These are phyloP conservation scores for Castanospermum australe DNA, from an alignment of 306 rosid genomes.

Conservation along the genomic window DNA sequence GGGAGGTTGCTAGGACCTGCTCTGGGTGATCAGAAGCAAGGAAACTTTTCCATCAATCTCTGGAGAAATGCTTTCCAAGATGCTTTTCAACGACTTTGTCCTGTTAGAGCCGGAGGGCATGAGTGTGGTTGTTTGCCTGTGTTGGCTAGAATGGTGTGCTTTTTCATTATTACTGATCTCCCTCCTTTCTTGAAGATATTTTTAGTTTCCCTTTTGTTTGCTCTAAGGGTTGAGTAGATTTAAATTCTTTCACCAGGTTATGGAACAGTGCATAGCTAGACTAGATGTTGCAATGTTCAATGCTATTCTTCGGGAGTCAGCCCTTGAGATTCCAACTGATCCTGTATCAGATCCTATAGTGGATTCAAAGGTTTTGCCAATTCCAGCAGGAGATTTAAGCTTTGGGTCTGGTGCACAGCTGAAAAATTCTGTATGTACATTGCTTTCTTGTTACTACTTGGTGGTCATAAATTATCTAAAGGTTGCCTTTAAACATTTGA, in stretches of 20 bases:
- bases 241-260: constrained; percentile 60
- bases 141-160: constrained; percentile 73
- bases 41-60: constrained; percentile 70
- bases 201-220: constrained; percentile 9
- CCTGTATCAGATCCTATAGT: constrained; percentile 94
- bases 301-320: constrained; percentile 95
- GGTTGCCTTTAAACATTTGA: not conserved
- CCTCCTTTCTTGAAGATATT: constrained; percentile 8
- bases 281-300: constrained; percentile 96
- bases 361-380: constrained; percentile 90
- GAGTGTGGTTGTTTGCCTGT: constrained; percentile 96
- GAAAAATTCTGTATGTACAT: constrained; percentile 74
- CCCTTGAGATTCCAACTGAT: constrained; percentile 91
- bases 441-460: not conserved
- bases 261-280: constrained; percentile 86
- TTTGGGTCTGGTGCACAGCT: constrained; percentile 99
- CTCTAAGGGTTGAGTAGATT: constrained; percentile 20
- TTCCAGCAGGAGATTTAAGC: constrained; percentile 95
- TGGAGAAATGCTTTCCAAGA: constrained; percentile 93
- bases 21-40: constrained; percentile 86
- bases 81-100: constrained; percentile 88
- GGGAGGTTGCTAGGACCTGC: constrained; percentile 76
- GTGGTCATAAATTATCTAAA: not conserved
- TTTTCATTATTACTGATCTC: not conserved
- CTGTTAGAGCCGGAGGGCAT: constrained; percentile 96